Evolutionary conservation across 2,329 filamentous ascomycete genomes (phyloP), one percentile per base, ranked within the genome.

Genomic region (Dactylellina haptotyla): DNA sequence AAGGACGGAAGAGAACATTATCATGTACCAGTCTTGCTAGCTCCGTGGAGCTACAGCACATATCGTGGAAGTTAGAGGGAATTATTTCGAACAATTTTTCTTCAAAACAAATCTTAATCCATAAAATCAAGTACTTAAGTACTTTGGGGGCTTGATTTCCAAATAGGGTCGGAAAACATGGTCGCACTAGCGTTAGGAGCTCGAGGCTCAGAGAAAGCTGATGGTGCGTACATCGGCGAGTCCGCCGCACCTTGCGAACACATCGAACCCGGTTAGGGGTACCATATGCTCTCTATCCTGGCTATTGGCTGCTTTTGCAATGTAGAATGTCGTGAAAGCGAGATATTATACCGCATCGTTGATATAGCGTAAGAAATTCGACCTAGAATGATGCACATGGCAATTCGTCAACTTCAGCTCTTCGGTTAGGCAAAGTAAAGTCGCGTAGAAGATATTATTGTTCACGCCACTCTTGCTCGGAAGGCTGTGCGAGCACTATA

Each of bases 11-110:
- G 84, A 20, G 87, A 91, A 84, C 87, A 90, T 79, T 94, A 91
- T 79, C 91, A 95, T 82, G 90, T 95, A 2, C 91, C 91, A 46
- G 81, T 95, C 79, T 79, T 95, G 80, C 80, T 94, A 82, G 88
- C 89, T 75, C 91, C 91, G 28, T 93, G 89, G 82, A 90, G 89
- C 79, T 95, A 92, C 82, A 90, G 89, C 41, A 94, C 91, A 8
- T 95, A 95, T 81, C 84, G 91, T 51, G 91, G 91, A 14, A 91
- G 89, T 80, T 92, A 82, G 83, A 77, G 14, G 16, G 46, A 18
- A 32, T 2, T n/a, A n/a, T n/a, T n/a, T n/a, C n/a, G n/a, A n/a
- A n/a, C n/a, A n/a, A n/a, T n/a, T n/a, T n/a, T n/a, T n/a, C n/a
- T n/a, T n/a, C n/a, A n/a, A n/a, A n/a, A n/a, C n/a, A n/a, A n/a